These are phyloP conservation scores for Botrytis porri DNA, from an alignment of 2,329 filamentous ascomycete genomes.

Conservation along the genomic window DNA sequence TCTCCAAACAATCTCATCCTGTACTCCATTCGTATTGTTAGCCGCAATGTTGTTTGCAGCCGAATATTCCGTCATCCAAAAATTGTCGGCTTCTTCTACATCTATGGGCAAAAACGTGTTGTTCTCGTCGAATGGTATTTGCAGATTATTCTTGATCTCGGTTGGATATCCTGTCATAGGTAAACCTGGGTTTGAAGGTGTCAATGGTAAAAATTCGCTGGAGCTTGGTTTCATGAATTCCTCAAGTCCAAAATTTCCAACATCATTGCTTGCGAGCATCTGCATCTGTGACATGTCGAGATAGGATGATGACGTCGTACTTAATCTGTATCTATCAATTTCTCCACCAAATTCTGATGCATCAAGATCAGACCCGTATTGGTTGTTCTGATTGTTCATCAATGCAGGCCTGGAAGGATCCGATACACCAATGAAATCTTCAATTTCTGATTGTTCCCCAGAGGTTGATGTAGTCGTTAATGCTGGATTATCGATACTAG, in stretches of 20 bases:
- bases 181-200: slow-evolving; percentile 26
- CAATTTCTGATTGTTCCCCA: slow-evolving; percentile 65
- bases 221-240: slow-evolving; percentile 48
- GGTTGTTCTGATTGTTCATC: slow-evolving; percentile 44
- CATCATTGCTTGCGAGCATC: slow-evolving; percentile 46
- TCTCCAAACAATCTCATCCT: slow-evolving; percentile 36
- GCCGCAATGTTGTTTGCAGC: slow-evolving; percentile 23
- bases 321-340: slow-evolving; percentile 49
- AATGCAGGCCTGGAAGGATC: slow-evolving; percentile 39
- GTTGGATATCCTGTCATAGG: slow-evolving; percentile 25
- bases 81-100: slow-evolving; percentile 47
- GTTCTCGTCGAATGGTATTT: slow-evolving; percentile 39
- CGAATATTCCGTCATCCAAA: slow-evolving; percentile 43
- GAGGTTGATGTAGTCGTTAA: slow-evolving; percentile 60
- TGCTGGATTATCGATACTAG: slow-evolving; percentile 53
- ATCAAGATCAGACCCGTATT: slow-evolving; percentile 41
- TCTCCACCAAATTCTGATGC: slow-evolving; percentile 41
- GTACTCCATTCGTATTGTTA: slow-evolving; percentile 25
- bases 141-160: slow-evolving; percentile 45
- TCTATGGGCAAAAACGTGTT: slow-evolving; percentile 43
- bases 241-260: slow-evolving; percentile 53
- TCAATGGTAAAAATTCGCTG: slow-evolving; percentile 20
- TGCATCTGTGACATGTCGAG: slow-evolving; percentile 47
- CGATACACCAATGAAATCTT: slow-evolving; percentile 51
- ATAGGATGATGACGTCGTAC: slow-evolving; percentile 48